A percentile compares a stretch with the other conserved stretches of the same genome.
phyloP scores from a whole-genome alignment of 139 green algal genomes.

The Edaphochlamys debaryana region DNA sequence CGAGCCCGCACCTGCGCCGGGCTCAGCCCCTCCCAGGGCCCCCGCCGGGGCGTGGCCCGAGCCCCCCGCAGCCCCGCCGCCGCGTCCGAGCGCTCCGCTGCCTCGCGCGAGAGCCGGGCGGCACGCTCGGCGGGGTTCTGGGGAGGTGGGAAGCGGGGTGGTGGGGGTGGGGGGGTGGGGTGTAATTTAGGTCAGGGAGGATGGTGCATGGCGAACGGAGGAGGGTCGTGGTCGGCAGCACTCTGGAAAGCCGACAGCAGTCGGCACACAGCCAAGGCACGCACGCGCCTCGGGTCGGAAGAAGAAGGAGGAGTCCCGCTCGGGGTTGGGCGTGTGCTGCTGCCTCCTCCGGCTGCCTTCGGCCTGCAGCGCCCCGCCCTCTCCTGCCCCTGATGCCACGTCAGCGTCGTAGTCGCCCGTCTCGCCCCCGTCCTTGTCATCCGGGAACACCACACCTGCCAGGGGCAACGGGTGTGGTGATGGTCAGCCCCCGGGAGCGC shows the following conservation, averaged over 20 bases:
- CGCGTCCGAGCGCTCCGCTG: background rate
- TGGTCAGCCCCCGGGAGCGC: too few species aligned
- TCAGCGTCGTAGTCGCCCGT: constrained; percentile 1
- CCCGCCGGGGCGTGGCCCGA: background rate
- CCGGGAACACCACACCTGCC: constrained; percentile 42
- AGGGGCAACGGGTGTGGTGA: too few species aligned
- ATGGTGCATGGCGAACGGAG: too few species aligned
- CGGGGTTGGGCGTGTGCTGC: background rate
- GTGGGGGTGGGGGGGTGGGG: too few species aligned
- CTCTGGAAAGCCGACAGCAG: too few species aligned
- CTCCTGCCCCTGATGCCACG: background rate
- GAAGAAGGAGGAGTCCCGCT: constrained; percentile 37
- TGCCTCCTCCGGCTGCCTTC: background rate
- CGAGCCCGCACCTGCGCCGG: constrained; percentile 28
- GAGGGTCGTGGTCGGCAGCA: too few species aligned
- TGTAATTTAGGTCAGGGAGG: too few species aligned
- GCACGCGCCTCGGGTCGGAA: constrained; percentile 5
- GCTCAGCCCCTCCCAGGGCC: background rate
- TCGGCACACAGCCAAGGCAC: too few species aligned
- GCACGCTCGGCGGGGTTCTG: too few species aligned
- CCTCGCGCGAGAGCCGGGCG: background rate
- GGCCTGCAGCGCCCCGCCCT: background rate
- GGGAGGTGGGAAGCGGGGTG: too few species aligned
- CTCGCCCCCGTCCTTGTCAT: constrained; percentile 1
- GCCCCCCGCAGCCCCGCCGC: background rate